These are phyloP conservation scores for Nakazawaea ishiwadae DNA, from an alignment of 805 yeast species.

Conservation along the genomic window DNA sequence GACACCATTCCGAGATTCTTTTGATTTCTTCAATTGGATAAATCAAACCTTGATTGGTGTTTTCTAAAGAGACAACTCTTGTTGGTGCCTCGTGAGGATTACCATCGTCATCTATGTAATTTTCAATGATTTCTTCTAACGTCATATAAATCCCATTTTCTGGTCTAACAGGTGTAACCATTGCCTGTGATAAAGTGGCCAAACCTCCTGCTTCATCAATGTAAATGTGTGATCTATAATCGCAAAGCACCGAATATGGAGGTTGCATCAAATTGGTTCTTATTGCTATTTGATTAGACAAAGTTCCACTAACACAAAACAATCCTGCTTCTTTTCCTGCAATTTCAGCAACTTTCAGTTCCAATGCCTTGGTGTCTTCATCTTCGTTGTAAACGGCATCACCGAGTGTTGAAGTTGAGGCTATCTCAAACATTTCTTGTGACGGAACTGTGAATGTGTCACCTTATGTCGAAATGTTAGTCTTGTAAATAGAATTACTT, in stretches of 20 bases:
- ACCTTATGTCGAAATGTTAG: slow-evolving; percentile 4
- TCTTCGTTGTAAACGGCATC: slow-evolving; percentile 92
- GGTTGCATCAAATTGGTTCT: slow-evolving; percentile 76
- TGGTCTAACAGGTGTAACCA: slow-evolving; percentile 83
- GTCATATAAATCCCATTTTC: slow-evolving; percentile 73
- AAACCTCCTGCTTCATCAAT: slow-evolving; percentile 88
- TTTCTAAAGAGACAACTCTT: slow-evolving; percentile 75
- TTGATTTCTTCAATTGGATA: slow-evolving; percentile 75
- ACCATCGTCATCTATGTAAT: slow-evolving; percentile 64
- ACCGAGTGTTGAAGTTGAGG: slow-evolving; percentile 57
- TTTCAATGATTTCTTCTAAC: slow-evolving; percentile 64
- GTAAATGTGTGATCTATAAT: slow-evolving; percentile 78
- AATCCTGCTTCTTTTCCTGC: slow-evolving; percentile 80
- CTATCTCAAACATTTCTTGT: slow-evolving; percentile 60
- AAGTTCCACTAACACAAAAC: slow-evolving; percentile 83
- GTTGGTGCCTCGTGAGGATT: slow-evolving; percentile 91
- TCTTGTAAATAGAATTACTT: not conserved
- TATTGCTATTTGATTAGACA: slow-evolving; percentile 83
- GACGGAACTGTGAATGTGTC: slow-evolving; percentile 94
- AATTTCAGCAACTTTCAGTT: slow-evolving; percentile 55
- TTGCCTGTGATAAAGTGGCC: slow-evolving; percentile 83
- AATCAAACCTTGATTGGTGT: slow-evolving; percentile 80
- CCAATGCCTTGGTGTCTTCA: slow-evolving; percentile 58
- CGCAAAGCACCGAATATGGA: slow-evolving; percentile 82
- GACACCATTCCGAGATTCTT: slow-evolving; percentile 68